Percentiles rank a stretch among this genome's conserved stretches.
These are phyloP conservation scores for Cytospora paraplurivora DNA, from an alignment of 2,329 filamentous ascomycete genomes.

Conservation along the genomic window DNA sequence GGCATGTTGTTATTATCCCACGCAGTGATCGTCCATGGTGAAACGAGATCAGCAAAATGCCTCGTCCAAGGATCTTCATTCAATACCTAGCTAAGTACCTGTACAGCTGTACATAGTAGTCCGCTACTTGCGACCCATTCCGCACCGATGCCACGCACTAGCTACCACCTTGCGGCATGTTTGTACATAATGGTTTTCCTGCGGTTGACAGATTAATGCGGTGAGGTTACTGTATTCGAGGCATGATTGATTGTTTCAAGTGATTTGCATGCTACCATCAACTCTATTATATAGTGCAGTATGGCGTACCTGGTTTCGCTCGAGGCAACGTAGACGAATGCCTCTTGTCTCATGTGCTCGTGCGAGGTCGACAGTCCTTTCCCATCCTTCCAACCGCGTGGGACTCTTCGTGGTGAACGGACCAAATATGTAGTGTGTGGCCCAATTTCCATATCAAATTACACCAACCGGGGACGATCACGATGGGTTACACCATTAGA, in stretches of 20 bases:
- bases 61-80: constrained; percentile 24
- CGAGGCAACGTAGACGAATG: neutral
- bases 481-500: constrained; percentile 26
- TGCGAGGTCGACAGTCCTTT: constrained; percentile 5
- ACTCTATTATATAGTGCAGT: too few species aligned
- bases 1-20: constrained; percentile 11
- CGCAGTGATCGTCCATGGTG: constrained; percentile 28
- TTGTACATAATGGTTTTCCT: neutral
- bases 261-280: neutral
- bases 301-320: neutral
- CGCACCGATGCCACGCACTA: neutral
- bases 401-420: constrained; percentile 9
- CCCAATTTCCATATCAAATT: constrained; percentile 28
- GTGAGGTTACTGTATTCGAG: constrained; percentile 5
- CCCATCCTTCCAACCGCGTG: constrained; percentile 6
- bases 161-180: neutral
- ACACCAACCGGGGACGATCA: constrained; percentile 23
- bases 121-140: neutral
- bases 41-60: constrained; percentile 29
- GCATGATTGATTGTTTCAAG: neutral
- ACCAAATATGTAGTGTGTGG: constrained; percentile 20
- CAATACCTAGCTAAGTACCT: constrained; percentile 2
- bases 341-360: neutral
- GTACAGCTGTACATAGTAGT: neutral
- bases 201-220: neutral